Evolutionary conservation across 768 basidiomycete species (phyloP).

Genomic region (Kwoniella sp.): DNA sequence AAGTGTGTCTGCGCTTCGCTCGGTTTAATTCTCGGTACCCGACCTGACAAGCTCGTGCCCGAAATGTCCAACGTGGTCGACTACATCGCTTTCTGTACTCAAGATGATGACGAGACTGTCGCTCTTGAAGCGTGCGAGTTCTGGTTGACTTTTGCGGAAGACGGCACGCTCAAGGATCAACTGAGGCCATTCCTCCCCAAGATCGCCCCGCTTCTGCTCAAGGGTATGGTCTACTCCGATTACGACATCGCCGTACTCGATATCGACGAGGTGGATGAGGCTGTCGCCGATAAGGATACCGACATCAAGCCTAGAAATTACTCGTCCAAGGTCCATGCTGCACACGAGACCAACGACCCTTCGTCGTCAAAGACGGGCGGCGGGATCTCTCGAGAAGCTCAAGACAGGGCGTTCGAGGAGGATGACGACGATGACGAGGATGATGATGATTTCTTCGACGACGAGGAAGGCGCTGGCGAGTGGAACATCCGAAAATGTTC

Average conservation of each 20-base stretch:
- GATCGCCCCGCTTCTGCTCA: conserved; percentile 88
- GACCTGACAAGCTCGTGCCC: conserved; percentile 93
- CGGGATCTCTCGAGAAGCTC: conserved; percentile 39
- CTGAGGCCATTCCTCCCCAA: conserved; percentile 82
- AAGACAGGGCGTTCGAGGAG: conserved; percentile 73
- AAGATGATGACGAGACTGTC: conserved; percentile 90
- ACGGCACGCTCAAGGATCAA: conserved; percentile 76
- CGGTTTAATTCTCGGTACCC: conserved; percentile 82
- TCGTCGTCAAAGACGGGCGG: conserved; percentile 21
- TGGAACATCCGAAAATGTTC: conserved; percentile 99
- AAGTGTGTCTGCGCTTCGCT: conserved; percentile 94
- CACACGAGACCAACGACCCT: conserved; percentile 63
- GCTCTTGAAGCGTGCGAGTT: conserved; percentile 99
- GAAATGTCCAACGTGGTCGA: conserved; percentile 93
- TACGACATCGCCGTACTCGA: conserved; percentile 94
- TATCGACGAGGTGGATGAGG: conserved; percentile 77
- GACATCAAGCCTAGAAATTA: conserved; percentile 98
- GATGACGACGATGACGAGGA: conserved; percentile 83
- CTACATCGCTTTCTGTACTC: conserved; percentile 97
- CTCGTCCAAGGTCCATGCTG: conserved; percentile 74
- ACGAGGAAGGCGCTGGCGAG: conserved; percentile 93
- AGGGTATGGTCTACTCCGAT: conserved; percentile 96
- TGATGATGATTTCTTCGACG: conserved; percentile 81
- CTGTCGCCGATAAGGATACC: conserved; percentile 83
- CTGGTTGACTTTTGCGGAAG: conserved; percentile 98